Base-by-base conservation (phyloP, 2,329 filamentous ascomycete species). In the Diaporthe ilicicola region DNA sequence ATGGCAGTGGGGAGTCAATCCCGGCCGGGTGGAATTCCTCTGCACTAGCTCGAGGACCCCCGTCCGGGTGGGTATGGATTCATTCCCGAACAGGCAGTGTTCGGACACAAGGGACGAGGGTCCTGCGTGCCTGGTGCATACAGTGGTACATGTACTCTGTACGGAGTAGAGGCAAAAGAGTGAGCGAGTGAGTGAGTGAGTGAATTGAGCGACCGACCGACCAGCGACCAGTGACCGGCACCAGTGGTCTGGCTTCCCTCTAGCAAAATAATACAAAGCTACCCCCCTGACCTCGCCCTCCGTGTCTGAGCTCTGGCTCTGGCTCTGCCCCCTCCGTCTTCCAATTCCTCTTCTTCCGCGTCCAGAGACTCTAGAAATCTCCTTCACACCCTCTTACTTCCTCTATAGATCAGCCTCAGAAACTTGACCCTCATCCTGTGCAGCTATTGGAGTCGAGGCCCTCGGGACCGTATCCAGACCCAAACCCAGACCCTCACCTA, bases 91-190 rank as follows among this genome's bases (percentile, higher is more conserved):
- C 50, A 66, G 67, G 67, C 48, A 72, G 53, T 61, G 39, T 59
- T 70, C 70, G 70, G 70, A 70, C 70, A 66, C 66, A 72, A 66
- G 70, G 70, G 70, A 72, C 56, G 44, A 51, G 53, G 64, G 51
- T 29, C 29, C 46, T 66, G 53, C 53, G n/a, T 54, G 51, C 29
- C 51, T 50, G 46, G n/a, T 54, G 51, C 29, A 59, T 50, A 54
- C 61, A 32, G 37, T 27, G 34, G 15, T 42, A 29, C 32, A 5
- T 9, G 32, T 34, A 34, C 32, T 34, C n/a, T n/a, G n/a, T 34
- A 48, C 37, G 50, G 59, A 10, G 22, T n/a, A n/a, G n/a, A n/a
- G 15, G 59, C 42, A 17, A 19, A n/a, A 44, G 59, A 12, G 37
- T 44, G 55, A 34, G 24, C 29, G 56, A 62, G 27, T 22, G 42